phyloP scores from a whole-genome alignment of 2,329 filamentous ascomycete genomes.

The Trichoderma arundinaceum region DNA sequence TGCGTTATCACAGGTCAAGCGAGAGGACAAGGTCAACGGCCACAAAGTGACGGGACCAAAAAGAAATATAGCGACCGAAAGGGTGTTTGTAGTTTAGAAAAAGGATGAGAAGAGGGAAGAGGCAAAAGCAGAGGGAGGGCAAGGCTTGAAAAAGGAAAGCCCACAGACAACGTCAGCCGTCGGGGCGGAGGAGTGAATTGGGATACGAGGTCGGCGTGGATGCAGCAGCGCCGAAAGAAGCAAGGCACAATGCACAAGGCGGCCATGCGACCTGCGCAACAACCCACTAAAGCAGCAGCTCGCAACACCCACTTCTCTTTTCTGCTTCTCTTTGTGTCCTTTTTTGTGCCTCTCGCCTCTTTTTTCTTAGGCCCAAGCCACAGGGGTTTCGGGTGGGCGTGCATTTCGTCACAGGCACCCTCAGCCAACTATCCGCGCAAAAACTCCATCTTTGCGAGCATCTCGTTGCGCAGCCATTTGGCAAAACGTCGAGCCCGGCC shows the following conservation, averaged over 20 bases:
- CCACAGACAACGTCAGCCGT: conserved; percentile 22
- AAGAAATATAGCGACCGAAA: neutral
- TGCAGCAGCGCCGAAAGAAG: conserved; percentile 12
- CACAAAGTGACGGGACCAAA: neutral
- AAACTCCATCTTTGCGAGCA: neutral
- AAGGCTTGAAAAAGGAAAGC: conserved; percentile 12
- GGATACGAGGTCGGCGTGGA: conserved; percentile 22
- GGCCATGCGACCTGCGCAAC: too few relatives aligned
- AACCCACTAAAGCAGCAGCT: neutral
- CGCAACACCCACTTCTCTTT: neutral
- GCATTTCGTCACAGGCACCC: conserved; percentile 3
- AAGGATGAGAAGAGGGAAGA: neutral
- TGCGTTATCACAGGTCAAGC: conserved; percentile 21
- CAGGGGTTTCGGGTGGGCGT: neutral
- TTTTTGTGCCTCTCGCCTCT: neutral
- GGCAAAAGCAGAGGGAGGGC: neutral
- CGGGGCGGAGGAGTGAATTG: neutral
- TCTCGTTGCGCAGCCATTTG: neutral
- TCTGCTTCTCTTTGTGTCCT: neutral
- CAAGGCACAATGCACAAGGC: conserved; percentile 19
- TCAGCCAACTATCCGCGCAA: neutral
- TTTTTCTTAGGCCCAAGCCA: neutral
- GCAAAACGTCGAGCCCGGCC: neutral
- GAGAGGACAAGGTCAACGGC: conserved; percentile 13
- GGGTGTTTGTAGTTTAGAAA: neutral